Base-by-base conservation (phyloP, 2,329 filamentous ascomycete genomes). In the Colletotrichum acutatum region DNA sequence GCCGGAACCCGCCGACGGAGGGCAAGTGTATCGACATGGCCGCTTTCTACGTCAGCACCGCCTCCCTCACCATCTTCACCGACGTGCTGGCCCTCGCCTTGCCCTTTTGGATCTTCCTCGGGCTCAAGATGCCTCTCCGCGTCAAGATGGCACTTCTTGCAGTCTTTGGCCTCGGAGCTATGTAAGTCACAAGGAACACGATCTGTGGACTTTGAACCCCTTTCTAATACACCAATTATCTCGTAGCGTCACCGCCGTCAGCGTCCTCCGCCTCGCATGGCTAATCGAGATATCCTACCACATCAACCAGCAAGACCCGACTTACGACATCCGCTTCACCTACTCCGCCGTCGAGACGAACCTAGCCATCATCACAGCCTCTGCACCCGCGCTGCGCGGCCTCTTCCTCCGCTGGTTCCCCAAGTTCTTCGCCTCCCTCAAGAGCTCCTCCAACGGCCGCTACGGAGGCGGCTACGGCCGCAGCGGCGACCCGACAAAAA, bases 31-130 rank as follows among this genome's bases (percentile, higher is more conserved):
- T 74, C 65, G 69, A 74, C 60, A 68, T 37, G 53, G 1, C 28
- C 7, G 64, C 58, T n/a, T 74, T 75, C 59, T 83, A 83, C 68
- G 78, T 85, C 4, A 75, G 80, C 14, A 79, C 77, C 12, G 80
- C 83, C 2, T 78, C 77, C 1, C 75, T 85, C 19, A 84, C 82
- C 19, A 84, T 86, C 37, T 52, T 84, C 8, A 84, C 83, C 11
- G 85, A 86, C 42, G 75, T 85, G 0, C 74, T 85, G 57, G 79
- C 84, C 5, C 77, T 85, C 22, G 80, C 75, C 2, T 74, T 84
- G 22, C 82, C 82, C 1, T 76, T 83, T 30, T 79, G 77, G 76
- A 81, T 83, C 57, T 83, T 83, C 52, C 69, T 81, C 52, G 78
- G 76, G 14, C 74, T 83, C 14, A 80, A 79, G 71, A 82, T 83